Base-by-base conservation (phyloP, 2,329 filamentous ascomycete genomes). In the Colletotrichum tanaceti region DNA sequence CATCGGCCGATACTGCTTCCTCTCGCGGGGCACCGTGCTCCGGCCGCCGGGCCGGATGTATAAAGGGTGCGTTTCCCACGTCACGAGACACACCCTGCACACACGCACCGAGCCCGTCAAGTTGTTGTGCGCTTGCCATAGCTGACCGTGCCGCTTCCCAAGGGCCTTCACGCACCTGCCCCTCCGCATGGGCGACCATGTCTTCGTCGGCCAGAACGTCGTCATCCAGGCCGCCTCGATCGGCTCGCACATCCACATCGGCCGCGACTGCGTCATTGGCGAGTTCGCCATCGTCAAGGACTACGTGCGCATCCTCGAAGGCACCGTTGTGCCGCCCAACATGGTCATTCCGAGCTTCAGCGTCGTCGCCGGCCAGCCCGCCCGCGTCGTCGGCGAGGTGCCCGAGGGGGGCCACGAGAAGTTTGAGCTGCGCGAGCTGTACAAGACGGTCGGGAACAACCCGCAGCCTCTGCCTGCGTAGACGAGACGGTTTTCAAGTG, bases 321-420 rank as follows among this genome's bases (percentile, higher is more conserved):
- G 91, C 38, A 89, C 93, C 0, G 90, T 98, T 4, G 87, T 99
- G 6, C 92, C 96, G 2, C 85, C 91, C 0, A 91, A 93, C 70
- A 97, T 97, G 90, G 93, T 98, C 28, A 91, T 98, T 63, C 94
- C 95, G 1, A 94, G 93, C 76, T 97, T 96, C 77, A 94, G 91
- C 63, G 88, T 98, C 63, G 94, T 99, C n/a, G 95, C 91, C 0
- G 94, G 94, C 0, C 84, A 88, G 75, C 94, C 94, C 1, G 94
- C 90, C 0, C 85, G 91, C 64, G 91, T 97, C 55, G 86, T 97
- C 4, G 93, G 92, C 1, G 93, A 97, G 81, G 86, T 97, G 2
- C 89, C 90, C 0, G 91, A 93, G 76, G 91, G 92, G 1, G 88
- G 85, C 0, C 83, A 87, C 61, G 88, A 91, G 59, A 85, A 85